phyloP scores from a whole-genome alignment of 805 yeast species.

The Ascoidea tarda region DNA sequence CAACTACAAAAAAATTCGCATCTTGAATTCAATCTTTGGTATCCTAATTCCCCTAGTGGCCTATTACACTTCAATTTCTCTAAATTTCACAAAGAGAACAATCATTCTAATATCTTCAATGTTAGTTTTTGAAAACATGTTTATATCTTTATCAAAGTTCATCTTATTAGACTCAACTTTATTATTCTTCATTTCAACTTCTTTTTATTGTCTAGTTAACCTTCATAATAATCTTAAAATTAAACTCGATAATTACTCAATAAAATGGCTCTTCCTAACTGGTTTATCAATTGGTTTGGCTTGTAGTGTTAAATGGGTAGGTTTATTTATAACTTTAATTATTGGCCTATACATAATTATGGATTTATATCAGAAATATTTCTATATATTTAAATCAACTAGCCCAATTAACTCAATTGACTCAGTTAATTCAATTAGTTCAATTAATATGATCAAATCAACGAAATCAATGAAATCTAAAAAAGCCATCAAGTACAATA shows the following conservation, averaged over 20 bases:
- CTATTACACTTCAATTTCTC: conserved; percentile 49
- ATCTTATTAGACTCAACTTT: conserved; percentile 68
- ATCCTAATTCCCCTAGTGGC: conserved; percentile 57
- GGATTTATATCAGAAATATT: conserved; percentile 34
- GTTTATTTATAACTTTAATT: conserved; percentile 48
- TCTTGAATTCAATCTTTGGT: conserved; percentile 57
- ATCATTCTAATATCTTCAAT: conserved; percentile 46
- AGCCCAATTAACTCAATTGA: conserved; percentile 1
- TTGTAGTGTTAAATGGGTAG: conserved; percentile 80
- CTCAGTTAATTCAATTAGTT: no score
- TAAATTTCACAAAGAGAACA: conserved; percentile 31
- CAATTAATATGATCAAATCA: no score
- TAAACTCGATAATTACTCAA: conserved; percentile 25
- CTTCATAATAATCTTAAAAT: conserved; percentile 21
- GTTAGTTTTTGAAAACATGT: conserved; percentile 56
- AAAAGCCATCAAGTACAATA: conserved; percentile 2
- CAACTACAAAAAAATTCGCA: conserved; percentile 52
- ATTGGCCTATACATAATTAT: conserved; percentile 45
- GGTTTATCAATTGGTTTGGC: conserved; percentile 73
- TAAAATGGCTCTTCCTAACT: conserved; percentile 38
- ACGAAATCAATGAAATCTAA: no score
- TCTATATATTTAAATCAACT: conserved; percentile 14
- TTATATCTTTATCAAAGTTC: conserved; percentile 58
- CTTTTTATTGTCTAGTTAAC: conserved; percentile 45
- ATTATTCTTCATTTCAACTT: conserved; percentile 59